Conservation (phyloP, 306 rosid genomes). For the Carpinus viminea region DNA sequence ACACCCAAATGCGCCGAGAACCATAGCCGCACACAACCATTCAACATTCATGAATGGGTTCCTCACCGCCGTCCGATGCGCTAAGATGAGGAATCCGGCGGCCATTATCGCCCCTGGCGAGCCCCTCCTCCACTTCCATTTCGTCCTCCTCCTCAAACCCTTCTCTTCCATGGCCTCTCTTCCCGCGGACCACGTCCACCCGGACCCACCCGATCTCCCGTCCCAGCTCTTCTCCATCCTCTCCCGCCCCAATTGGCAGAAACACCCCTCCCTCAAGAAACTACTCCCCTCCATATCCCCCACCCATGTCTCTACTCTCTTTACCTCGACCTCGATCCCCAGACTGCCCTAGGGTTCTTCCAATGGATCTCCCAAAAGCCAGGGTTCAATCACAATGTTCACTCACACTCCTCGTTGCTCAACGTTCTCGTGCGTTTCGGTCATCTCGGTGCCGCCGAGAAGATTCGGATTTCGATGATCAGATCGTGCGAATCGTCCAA, state of each 20-base stretch:
- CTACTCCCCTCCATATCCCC: conserved; percentile 57
- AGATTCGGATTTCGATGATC: conserved; percentile 62
- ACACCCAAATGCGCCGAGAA: neutral
- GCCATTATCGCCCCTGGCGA: conserved; percentile 32
- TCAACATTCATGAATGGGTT: conserved; percentile 8
- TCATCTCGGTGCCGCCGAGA: conserved; percentile 54
- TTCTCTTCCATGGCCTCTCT: conserved; percentile 45
- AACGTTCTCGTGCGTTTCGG: conserved; percentile 55
- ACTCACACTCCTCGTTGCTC: conserved; percentile 51
- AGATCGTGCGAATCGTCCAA: conserved; percentile 39
- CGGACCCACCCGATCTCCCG: conserved; percentile 34
- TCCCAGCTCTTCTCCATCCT: conserved; percentile 56
- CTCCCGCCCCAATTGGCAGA: conserved; percentile 63
- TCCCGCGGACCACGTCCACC: conserved; percentile 13
- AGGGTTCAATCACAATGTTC: conserved; percentile 50
- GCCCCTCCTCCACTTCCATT: conserved; percentile 10
- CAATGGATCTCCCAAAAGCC: conserved; percentile 52
- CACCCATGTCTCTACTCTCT: conserved; percentile 52
- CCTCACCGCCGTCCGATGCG: conserved; percentile 8
- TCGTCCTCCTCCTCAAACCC: conserved; percentile 21
- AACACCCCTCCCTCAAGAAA: conserved; percentile 46
- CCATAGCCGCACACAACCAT: neutral
- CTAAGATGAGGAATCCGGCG: conserved; percentile 43
- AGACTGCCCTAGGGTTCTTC: conserved; percentile 67
- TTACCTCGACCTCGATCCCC: conserved; percentile 59